Percentiles rank a stretch among this genome's conserved stretches.
phyloP scores from a whole-genome alignment of 805 yeast species.

The Yamadazyma tumulicola region DNA sequence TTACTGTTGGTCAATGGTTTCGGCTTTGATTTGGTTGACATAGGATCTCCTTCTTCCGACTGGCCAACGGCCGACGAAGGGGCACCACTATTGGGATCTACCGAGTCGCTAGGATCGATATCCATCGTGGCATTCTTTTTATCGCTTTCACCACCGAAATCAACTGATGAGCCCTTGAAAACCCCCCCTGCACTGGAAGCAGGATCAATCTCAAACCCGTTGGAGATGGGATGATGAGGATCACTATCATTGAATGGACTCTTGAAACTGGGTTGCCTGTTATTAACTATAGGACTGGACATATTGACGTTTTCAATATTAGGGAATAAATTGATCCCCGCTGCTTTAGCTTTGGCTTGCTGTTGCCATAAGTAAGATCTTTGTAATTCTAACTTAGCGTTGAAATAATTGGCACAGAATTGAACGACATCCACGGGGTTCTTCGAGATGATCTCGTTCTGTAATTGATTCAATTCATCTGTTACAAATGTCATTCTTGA shows the following conservation, averaged over 20 bases:
- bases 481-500: conserved; percentile 9
- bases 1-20: conserved; percentile 13
- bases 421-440: conserved; percentile 70
- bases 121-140: too few species aligned
- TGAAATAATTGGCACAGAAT: conserved; percentile 73
- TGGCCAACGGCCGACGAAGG: neutral
- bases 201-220: conserved; percentile 1
- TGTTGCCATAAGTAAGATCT: conserved; percentile 51
- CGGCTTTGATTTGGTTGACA: conserved; percentile 11
- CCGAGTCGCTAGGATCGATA: neutral
- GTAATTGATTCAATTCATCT: conserved; percentile 61
- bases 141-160: neutral
- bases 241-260: conserved; percentile 61
- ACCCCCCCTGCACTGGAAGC: conserved; percentile 8
- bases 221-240: conserved; percentile 40
- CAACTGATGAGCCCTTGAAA: neutral
- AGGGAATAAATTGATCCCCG: conserved; percentile 49
- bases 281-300: conserved; percentile 23
- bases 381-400: conserved; percentile 56
- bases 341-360: conserved; percentile 44
- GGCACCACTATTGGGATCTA: neutral
- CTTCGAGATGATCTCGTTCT: conserved; percentile 46
- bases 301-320: conserved; percentile 31
- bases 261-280: conserved; percentile 49
- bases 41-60: conserved; percentile 6